Percentiles rank a stretch among this genome's conserved stretches.
Conservation (phyloP, 331 rosid genomes). For the Pyrus hybrid region DNA sequence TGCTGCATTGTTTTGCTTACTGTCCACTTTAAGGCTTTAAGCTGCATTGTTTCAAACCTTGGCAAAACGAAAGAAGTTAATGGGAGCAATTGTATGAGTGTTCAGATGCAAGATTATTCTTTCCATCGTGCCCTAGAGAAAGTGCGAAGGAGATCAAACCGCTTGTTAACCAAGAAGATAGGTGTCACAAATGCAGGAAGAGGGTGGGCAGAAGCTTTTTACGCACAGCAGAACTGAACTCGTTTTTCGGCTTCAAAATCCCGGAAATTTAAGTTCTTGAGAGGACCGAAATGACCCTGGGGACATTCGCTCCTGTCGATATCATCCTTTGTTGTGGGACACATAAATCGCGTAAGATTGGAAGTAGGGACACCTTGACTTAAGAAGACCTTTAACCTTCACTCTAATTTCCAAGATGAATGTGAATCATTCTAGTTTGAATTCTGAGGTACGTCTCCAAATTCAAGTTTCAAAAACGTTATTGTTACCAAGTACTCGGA, state of each 20-base stretch:
- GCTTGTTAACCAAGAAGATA: too few species aligned
- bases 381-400: neutral
- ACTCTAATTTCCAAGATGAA: neutral
- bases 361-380: neutral
- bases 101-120: neutral
- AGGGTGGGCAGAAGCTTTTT: too few species aligned
- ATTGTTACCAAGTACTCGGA: too few species aligned
- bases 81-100: too few species aligned
- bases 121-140: neutral
- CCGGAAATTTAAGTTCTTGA: neutral
- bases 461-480: neutral
- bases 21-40: too few species aligned
- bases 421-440: neutral
- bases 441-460: neutral
- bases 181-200: too few species aligned
- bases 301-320: neutral
- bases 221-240: too few species aligned
- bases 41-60: too few species aligned
- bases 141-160: too few species aligned
- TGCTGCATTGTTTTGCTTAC: too few species aligned
- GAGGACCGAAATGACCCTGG: constrained; percentile 5
- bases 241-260: constrained; percentile 6
- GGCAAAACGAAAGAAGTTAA: too few species aligned
- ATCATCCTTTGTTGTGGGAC: neutral
- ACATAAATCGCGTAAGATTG: neutral